Conservation (phyloP, 2,329 filamentous ascomycete species). For the Penicillium digitatum region DNA sequence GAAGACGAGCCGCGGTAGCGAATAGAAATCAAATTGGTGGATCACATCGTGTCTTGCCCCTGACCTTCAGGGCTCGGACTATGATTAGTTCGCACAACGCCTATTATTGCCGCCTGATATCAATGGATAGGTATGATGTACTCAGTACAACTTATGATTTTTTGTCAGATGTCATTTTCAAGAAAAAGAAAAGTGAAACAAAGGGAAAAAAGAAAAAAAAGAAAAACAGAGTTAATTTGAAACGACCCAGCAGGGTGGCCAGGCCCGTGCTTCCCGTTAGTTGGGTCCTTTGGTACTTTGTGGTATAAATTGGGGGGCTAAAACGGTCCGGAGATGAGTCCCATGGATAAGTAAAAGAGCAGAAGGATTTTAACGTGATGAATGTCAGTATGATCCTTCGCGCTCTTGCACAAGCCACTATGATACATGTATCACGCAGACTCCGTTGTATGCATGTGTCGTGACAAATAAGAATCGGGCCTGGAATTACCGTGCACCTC, state of each 20-base stretch:
- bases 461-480: not conserved
- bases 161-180: not conserved
- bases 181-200: no score
- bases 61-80: not conserved
- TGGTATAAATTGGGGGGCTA: slow-evolving; percentile 8
- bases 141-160: not conserved
- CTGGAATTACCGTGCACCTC: not conserved
- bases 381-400: not conserved
- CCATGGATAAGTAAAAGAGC: not conserved
- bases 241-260: slow-evolving; percentile 31
- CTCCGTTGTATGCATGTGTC: not conserved
- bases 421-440: not conserved
- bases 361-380: not conserved
- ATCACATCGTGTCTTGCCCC: not conserved
- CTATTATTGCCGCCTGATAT: not conserved
- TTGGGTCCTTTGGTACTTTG: slow-evolving; percentile 10
- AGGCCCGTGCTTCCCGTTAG: slow-evolving; percentile 30
- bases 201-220: no score
- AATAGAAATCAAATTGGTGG: slow-evolving; percentile 11
- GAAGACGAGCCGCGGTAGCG: slow-evolving; percentile 22
- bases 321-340: slow-evolving; percentile 16
- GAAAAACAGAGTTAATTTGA: slow-evolving; percentile 20
- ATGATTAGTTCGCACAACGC: not conserved
- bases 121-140: not conserved
- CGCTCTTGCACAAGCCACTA: not conserved